Percentiles rank a stretch among this genome's conserved stretches.
These are phyloP conservation scores for Yamadazyma paraphyllophila DNA, from an alignment of 805 yeast genomes.

Conservation along the genomic window DNA sequence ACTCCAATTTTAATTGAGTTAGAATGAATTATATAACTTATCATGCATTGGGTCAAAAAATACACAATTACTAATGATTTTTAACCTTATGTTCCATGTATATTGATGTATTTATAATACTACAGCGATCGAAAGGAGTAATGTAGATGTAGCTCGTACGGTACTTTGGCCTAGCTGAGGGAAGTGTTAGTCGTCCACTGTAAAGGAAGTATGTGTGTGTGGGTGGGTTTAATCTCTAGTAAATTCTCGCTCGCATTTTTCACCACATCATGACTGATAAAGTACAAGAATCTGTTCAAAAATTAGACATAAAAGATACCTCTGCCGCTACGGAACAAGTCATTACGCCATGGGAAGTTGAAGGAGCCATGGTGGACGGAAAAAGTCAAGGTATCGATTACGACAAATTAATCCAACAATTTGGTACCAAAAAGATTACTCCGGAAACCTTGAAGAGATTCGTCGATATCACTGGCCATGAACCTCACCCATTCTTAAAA, in stretches of 20 bases:
- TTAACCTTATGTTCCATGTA: conserved; percentile 16
- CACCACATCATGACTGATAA: conserved; percentile 1
- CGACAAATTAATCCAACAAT: conserved; percentile 78
- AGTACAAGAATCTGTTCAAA: conserved; percentile 11
- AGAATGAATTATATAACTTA: conserved; percentile 9
- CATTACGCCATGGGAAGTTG: conserved; percentile 97
- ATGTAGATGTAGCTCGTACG: too few species aligned
- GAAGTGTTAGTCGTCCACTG: too few species aligned
- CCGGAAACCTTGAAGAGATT: conserved; percentile 74
- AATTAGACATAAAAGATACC: conserved; percentile 9
- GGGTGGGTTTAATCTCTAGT: too few species aligned
- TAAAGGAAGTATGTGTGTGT: too few species aligned
- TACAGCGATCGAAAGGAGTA: conserved; percentile 1
- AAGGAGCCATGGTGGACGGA: conserved; percentile 97
- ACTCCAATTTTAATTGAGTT: conserved; percentile 69
- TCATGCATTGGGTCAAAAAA: conserved; percentile 27
- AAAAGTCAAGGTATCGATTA: conserved; percentile 88
- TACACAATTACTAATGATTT: conserved; percentile 16
- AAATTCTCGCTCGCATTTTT: background rate
- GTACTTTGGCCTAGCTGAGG: too few species aligned
- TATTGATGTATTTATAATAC: conserved; percentile 18
- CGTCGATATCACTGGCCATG: conserved; percentile 77
- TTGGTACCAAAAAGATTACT: conserved; percentile 77
- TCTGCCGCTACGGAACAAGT: conserved; percentile 29
- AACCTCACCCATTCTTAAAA: conserved; percentile 86